Evolutionary conservation across 306 rosid genomes (phyloP), one percentile per base, ranked within the genome.

Genomic region (Prunus salicina): DNA sequence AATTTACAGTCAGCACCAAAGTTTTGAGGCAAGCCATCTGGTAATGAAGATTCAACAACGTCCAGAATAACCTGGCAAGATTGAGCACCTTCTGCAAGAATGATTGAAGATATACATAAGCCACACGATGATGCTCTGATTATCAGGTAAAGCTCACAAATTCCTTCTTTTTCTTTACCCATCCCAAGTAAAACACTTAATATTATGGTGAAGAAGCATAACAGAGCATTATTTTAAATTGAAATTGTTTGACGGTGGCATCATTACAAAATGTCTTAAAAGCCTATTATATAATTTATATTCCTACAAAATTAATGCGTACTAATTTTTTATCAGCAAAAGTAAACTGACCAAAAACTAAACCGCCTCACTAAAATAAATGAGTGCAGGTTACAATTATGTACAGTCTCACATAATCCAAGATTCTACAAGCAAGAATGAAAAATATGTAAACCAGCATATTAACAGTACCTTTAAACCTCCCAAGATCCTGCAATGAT

Each of bases 11-110:
- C 96, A 80, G 84, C 79, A 18, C 85, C 87, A 67, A 96, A 89
- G 68, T 82, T 81, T 87, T 89, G 86, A 82, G 97, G 91, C 86
- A 91, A 87, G 84, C 99, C 99, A 49, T 86, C 87, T 13, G 97
- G 97, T 72, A 86, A 84, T 43, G 97, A 89, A 82, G 98, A 89
- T 79, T 92, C 99, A 67, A 96, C 84, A 64, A 86, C 76, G 87
- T 92, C 98, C 87, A 88, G 86, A 83, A 96, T 86, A 82, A 88
- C 87, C 86, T 87, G 79, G 91, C 99, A 92, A 80, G 97, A 87
- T 68, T 88, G 85, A 56, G 97, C 97, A 71, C 96, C 94, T 87
- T 95, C 98, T 95, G 96, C 95, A 90, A 84, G 80, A 89, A 83
- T 70, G 32, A 69, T 79, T 65, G 66, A 68, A 74, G 77, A 73